Percentiles rank a stretch among this genome's conserved stretches.
Evolutionary conservation across 306 rosid genomes (phyloP).

Genomic region (Inga leiocalycina): DNA sequence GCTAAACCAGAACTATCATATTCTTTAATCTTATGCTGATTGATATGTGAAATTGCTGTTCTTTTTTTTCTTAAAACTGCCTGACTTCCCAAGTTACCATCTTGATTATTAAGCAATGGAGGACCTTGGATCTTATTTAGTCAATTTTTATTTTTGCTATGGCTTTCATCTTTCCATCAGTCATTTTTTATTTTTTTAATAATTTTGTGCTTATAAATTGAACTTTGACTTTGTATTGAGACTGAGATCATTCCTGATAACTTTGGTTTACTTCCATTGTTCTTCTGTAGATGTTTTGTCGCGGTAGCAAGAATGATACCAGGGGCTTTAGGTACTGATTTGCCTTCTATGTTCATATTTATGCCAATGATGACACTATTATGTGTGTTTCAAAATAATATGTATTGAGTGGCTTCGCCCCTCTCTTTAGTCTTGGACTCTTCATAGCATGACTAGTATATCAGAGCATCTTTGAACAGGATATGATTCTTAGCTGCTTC

Average conservation of each 20-base stretch:
- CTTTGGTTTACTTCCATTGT: constrained; percentile 32
- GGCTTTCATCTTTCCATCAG: background rate
- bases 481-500: constrained; percentile 27
- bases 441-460: no score
- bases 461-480: constrained; percentile 42
- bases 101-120: background rate
- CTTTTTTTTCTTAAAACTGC: background rate
- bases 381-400: background rate
- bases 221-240: background rate
- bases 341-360: constrained; percentile 5
- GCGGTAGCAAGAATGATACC: constrained; percentile 90
- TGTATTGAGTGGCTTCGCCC: no score
- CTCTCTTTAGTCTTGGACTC: no score
- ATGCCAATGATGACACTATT: background rate
- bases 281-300: constrained; percentile 85
- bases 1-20: constrained; percentile 12
- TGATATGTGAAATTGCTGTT: constrained; percentile 10
- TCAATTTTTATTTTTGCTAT: background rate
- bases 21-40: background rate
- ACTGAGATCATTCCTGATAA: constrained; percentile 25
- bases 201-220: background rate
- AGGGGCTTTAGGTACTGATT: constrained; percentile 89
- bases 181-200: background rate
- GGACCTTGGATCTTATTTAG: constrained; percentile 1
- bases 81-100: background rate